Percentiles rank a stretch among this genome's conserved stretches.
Evolutionary conservation across 2,329 filamentous ascomycete genomes (phyloP).

Genomic region (Trichoderma sp.): DNA sequence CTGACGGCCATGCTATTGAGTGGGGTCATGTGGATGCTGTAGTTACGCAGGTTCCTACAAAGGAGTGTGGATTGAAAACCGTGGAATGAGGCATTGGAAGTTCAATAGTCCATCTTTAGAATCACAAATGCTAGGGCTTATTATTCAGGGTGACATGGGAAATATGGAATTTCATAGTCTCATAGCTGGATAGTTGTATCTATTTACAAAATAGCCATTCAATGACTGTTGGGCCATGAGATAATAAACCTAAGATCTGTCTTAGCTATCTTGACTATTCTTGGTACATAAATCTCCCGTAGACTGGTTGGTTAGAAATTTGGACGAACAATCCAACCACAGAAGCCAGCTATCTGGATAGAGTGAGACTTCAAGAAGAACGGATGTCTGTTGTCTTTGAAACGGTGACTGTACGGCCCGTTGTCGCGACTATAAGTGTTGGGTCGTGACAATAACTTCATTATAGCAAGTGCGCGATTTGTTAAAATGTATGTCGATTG

Average conservation of each 20-base stretch:
- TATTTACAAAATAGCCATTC: not conserved
- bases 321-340: no score
- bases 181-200: not conserved
- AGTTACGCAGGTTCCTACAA: slow-evolving; percentile 42
- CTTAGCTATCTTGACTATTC: no score
- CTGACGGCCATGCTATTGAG: slow-evolving; percentile 46
- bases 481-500: no score
- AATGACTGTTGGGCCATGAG: not conserved
- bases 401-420: no score
- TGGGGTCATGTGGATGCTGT: slow-evolving; percentile 54
- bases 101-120: not conserved
- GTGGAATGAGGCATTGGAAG: not conserved
- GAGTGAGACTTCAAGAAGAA: no score
- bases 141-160: not conserved
- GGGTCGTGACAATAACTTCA: no score
- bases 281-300: no score
- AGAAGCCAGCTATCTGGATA: no score
- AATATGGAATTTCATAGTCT: not conserved
- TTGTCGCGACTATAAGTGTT: no score
- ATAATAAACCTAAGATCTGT: not conserved
- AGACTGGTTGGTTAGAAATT: no score
- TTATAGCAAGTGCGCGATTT: no score
- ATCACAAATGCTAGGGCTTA: not conserved
- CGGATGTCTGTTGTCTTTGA: no score
- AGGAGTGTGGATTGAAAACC: slow-evolving; percentile 40